These are phyloP conservation scores for Oryza nivara DNA, from an alignment of 176 grass and related monocot genomes.

Conservation along the genomic window DNA sequence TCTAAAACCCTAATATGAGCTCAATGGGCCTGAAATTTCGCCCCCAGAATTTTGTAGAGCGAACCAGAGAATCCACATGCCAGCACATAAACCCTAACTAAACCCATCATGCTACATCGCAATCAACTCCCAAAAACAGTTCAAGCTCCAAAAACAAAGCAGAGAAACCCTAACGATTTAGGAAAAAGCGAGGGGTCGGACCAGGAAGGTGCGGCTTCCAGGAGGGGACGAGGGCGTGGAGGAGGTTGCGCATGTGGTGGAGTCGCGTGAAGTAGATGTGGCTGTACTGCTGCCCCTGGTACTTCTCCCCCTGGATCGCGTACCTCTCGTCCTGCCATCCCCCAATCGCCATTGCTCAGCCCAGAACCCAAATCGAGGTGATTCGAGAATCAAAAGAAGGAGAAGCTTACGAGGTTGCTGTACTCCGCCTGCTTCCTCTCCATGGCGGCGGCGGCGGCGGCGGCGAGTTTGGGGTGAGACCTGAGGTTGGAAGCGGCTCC, in stretches of 20 bases:
- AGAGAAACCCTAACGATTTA: background rate
- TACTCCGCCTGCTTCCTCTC: slow-evolving; percentile 88
- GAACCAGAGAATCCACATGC: background rate
- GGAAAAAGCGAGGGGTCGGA: slow-evolving; percentile 29
- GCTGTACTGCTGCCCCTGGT: slow-evolving; percentile 94
- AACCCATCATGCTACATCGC: background rate
- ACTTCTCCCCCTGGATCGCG: slow-evolving; percentile 83
- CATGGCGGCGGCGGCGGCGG: slow-evolving; percentile 54
- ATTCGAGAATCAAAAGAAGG: background rate
- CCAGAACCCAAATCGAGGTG: slow-evolving; percentile 3
- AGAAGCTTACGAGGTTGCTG: slow-evolving; percentile 57
- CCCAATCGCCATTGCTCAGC: slow-evolving; percentile 9
- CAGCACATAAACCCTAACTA: slow-evolving; percentile 14
- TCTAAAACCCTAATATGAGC: background rate
- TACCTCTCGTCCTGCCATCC: slow-evolving; percentile 78
- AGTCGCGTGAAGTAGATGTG: slow-evolving; percentile 97
- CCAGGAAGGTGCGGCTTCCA: slow-evolving; percentile 79
- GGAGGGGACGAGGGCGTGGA: slow-evolving; percentile 71
- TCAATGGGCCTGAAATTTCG: background rate
- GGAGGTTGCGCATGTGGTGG: slow-evolving; percentile 75
- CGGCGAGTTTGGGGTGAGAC: slow-evolving; percentile 18
- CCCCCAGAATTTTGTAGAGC: background rate
- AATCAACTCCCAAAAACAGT: background rate
- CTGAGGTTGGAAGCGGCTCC: background rate
- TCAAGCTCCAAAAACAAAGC: background rate